Conservation (phyloP, 768 basidiomycete species). For the Floccularia luteovirens region DNA sequence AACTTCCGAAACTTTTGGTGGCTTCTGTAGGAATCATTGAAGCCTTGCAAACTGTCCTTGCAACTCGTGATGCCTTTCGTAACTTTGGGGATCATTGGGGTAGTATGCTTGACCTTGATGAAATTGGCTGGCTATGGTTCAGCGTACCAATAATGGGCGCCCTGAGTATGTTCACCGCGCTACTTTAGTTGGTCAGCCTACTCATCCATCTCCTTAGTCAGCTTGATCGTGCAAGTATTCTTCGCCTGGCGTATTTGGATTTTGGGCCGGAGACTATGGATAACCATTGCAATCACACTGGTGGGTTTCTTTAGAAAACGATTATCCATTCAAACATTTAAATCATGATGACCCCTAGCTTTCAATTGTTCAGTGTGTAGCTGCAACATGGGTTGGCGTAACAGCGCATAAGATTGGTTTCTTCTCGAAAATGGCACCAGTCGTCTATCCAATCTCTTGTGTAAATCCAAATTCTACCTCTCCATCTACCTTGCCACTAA, state of each 20-base stretch:
- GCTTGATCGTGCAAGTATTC: constrained; percentile 12
- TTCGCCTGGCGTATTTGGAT: constrained; percentile 12
- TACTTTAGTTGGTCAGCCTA: background rate
- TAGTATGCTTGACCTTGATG: constrained; percentile 12
- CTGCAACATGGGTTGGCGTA: constrained; percentile 9
- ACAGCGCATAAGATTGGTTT: constrained; percentile 2
- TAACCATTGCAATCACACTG: constrained; percentile 4
- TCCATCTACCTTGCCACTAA: background rate
- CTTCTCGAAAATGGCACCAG: constrained; percentile 4
- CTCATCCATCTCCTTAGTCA: constrained; percentile 6
- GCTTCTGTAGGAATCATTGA: constrained; percentile 10
- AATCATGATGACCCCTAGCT: constrained; percentile 3
- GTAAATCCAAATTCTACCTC: background rate
- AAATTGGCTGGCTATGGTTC: constrained; percentile 15
- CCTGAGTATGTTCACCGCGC: constrained; percentile 9
- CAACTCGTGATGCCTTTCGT: constrained; percentile 15
- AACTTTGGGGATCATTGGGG: constrained; percentile 20
- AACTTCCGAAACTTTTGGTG: constrained; percentile 14
- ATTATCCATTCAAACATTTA: background rate
- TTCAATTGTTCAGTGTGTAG: constrained; percentile 6
- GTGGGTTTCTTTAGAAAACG: background rate
- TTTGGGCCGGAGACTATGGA: constrained; percentile 4
- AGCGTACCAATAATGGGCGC: constrained; percentile 15
- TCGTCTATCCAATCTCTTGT: background rate
- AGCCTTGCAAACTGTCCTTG: constrained; percentile 13